Conservation (phyloP, 2,329 filamentous ascomycete species). For the Arthrobotrys iridis region DNA sequence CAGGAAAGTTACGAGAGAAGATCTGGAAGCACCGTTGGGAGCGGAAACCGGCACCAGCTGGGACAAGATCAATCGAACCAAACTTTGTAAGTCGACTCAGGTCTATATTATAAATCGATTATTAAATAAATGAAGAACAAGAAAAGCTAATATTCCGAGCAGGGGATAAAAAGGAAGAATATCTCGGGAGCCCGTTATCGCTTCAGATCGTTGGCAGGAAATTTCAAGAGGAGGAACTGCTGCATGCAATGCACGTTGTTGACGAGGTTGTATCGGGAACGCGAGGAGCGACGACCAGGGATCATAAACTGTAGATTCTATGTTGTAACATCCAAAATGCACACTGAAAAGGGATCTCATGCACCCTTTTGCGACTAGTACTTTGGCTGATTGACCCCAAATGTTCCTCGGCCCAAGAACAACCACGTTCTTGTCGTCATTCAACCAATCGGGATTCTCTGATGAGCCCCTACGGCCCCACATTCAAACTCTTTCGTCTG, state of each 20-base stretch:
- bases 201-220: slow-evolving; percentile 68
- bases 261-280: slow-evolving; percentile 58
- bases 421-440: slow-evolving; percentile 26
- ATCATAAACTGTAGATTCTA: slow-evolving; percentile 42
- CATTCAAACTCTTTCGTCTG: slow-evolving; percentile 4
- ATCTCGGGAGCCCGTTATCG: slow-evolving; percentile 65
- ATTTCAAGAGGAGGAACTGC: slow-evolving; percentile 68
- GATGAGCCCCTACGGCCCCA: slow-evolving; percentile 30
- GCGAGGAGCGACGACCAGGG: slow-evolving; percentile 37
- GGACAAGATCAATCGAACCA: slow-evolving; percentile 48
- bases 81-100: slow-evolving; percentile 37
- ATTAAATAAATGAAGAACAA: neutral
- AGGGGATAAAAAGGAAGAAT: slow-evolving; percentile 64
- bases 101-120: neutral
- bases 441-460: slow-evolving; percentile 15
- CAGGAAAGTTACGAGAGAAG: slow-evolving; percentile 40
- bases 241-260: slow-evolving; percentile 60
- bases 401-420: slow-evolving; percentile 15
- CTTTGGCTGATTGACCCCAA: slow-evolving; percentile 8
- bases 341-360: neutral
- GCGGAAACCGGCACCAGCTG: slow-evolving; percentile 37
- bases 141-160: slow-evolving; percentile 31
- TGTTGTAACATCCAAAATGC: slow-evolving; percentile 21
- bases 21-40: slow-evolving; percentile 38
- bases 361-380: neutral